phyloP scores from a whole-genome alignment of 1,284 basidiomycete genomes.

The Puccinia horiana region DNA sequence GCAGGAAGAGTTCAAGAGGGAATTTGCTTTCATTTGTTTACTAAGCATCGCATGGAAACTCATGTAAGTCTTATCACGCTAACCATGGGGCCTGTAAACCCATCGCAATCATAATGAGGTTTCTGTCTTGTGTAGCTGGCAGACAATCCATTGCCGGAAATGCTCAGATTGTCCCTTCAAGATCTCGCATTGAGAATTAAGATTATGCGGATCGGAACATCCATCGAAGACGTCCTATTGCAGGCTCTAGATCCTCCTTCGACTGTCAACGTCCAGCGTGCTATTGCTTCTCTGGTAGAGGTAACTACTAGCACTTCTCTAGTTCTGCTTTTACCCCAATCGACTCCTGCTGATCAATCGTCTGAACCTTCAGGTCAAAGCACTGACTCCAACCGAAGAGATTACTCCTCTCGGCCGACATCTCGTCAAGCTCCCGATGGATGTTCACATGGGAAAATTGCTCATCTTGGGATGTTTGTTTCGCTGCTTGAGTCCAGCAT shows the following conservation, averaged over 20 bases:
- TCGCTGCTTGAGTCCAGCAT: conserved; percentile 86
- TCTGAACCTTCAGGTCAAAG: conserved; percentile 62
- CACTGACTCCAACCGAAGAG: conserved; percentile 80
- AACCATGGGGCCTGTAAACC: not conserved
- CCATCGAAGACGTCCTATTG: conserved; percentile 86
- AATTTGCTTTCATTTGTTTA: conserved; percentile 72
- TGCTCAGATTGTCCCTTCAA: conserved; percentile 88
- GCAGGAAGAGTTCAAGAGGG: conserved; percentile 58
- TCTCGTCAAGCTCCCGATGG: conserved; percentile 82
- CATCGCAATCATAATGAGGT: conserved; percentile 56
- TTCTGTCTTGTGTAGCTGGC: conserved; percentile 67
- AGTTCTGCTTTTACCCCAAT: not conserved
- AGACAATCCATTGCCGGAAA: conserved; percentile 91
- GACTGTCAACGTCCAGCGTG: conserved; percentile 83
- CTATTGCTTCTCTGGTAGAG: conserved; percentile 86
- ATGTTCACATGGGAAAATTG: conserved; percentile 95
- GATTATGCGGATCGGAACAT: conserved; percentile 87
- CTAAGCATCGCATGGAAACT: conserved; percentile 78
- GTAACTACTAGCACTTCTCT: conserved; percentile 57
- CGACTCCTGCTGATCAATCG: not conserved
- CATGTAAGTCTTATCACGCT: not conserved
- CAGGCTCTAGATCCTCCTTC: conserved; percentile 87
- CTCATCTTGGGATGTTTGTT: conserved; percentile 82
- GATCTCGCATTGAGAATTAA: conserved; percentile 95
- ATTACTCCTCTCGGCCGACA: conserved; percentile 93